These are phyloP conservation scores for Nepenthes gracilis DNA, from an alignment of 148 eudicot genomes.

Conservation along the genomic window DNA sequence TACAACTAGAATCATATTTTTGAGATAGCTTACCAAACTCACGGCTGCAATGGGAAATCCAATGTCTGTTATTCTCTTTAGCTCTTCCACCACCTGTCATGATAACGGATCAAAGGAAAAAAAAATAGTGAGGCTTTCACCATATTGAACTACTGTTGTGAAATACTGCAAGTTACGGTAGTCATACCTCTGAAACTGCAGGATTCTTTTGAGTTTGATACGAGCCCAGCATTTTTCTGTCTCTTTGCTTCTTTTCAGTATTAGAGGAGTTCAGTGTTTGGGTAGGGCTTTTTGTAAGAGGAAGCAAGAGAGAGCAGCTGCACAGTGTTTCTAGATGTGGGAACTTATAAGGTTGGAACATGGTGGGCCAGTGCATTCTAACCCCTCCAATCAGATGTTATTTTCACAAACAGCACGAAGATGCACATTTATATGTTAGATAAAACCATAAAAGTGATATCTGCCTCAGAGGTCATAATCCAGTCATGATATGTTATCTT, in stretches of 20 bases:
- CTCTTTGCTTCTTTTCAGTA: constrained; percentile 10
- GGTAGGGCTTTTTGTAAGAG: neutral
- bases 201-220: constrained; percentile 26
- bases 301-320: constrained; percentile 9
- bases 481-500: too few relatives aligned
- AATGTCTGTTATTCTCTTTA: constrained; percentile 51
- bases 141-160: constrained; percentile 5
- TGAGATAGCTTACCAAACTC: constrained; percentile 55
- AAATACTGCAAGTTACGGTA: neutral
- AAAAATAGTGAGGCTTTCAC: constrained; percentile 1
- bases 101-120: constrained; percentile 4
- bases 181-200: constrained; percentile 44
- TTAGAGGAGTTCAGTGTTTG: neutral
- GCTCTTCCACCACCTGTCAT: constrained; percentile 53
- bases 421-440: neutral
- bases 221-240: constrained; percentile 31
- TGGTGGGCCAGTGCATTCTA: constrained; percentile 4
- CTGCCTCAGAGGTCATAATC: neutral
- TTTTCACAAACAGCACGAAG: neutral
- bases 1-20: constrained; percentile 59
- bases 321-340: constrained; percentile 10
- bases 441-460: neutral
- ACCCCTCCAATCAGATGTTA: neutral
- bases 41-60: constrained; percentile 64
- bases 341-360: constrained; percentile 44